Percentiles rank a stretch among this genome's conserved stretches.
These are phyloP conservation scores for Teratosphaeria gauchensis DNA, from an alignment of 2,329 filamentous ascomycete species.

Conservation along the genomic window DNA sequence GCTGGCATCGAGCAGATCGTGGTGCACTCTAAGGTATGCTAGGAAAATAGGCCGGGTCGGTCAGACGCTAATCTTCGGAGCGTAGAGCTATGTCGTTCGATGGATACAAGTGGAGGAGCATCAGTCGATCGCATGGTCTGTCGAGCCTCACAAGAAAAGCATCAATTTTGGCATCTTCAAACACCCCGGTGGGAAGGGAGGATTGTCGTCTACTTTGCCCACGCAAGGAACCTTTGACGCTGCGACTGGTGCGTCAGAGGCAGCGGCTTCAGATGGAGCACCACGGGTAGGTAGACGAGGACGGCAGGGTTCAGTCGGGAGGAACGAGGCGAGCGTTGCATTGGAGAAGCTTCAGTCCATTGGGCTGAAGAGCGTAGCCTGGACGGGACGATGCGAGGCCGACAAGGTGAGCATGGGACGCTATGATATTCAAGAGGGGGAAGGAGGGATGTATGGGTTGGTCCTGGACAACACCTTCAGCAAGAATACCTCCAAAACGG, in stretches of 20 bases:
- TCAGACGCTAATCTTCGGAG: neutral
- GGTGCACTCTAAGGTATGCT: slow-evolving; percentile 85
- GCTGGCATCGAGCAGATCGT: slow-evolving; percentile 93
- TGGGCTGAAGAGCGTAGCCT: slow-evolving; percentile 56
- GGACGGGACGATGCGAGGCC: slow-evolving; percentile 91
- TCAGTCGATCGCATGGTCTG: slow-evolving; percentile 92
- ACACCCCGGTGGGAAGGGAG: slow-evolving; percentile 67
- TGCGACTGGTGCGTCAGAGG: slow-evolving; percentile 11
- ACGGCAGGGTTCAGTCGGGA: slow-evolving; percentile 29
- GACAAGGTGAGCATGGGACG: slow-evolving; percentile 90
- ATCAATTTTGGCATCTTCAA: slow-evolving; percentile 98
- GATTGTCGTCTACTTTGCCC: slow-evolving; percentile 36
- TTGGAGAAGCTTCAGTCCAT: slow-evolving; percentile 54
- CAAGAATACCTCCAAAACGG: slow-evolving; percentile 87
- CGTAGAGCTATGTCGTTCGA: slow-evolving; percentile 89
- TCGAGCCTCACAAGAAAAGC: slow-evolving; percentile 96
- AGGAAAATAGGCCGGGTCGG: slow-evolving; percentile 2
- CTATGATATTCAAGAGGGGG: slow-evolving; percentile 62
- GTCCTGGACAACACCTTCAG: slow-evolving; percentile 99
- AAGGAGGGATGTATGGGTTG: slow-evolving; percentile 88
- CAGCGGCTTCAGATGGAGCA: slow-evolving; percentile 27
- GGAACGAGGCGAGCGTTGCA: slow-evolving; percentile 51
- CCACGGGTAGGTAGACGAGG: slow-evolving; percentile 31
- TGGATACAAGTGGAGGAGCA: slow-evolving; percentile 89
- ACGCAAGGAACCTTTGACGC: slow-evolving; percentile 32